Conservation (phyloP, 352 stramenopile genomes). For the Phytophthora hybrid region DNA sequence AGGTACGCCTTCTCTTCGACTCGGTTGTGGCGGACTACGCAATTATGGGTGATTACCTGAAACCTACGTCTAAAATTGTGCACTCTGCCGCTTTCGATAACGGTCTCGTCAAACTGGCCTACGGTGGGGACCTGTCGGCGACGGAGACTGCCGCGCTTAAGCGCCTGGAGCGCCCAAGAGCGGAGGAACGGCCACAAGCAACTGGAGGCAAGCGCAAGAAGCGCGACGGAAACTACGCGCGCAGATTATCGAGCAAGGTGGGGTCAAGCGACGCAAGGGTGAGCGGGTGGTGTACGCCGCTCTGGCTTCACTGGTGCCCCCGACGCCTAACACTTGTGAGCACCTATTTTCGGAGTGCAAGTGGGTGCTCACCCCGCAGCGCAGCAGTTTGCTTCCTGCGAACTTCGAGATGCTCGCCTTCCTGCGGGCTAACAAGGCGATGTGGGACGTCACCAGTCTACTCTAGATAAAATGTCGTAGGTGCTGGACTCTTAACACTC, state of each 20-base stretch:
- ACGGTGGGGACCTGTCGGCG: background rate
- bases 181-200: background rate
- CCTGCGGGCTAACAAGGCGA: background rate
- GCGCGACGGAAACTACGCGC: background rate
- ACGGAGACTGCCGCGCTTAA: background rate
- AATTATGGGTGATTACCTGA: constrained; percentile 7
- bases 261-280: background rate
- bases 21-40: constrained; percentile 28
- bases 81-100: background rate
- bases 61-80: background rate
- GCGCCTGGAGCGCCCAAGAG: background rate
- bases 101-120: background rate
- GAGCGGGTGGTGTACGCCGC: background rate
- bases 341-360: background rate
- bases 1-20: constrained; percentile 20
- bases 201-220: background rate
- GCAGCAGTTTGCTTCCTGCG: background rate
- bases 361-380: background rate
- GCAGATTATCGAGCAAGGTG: background rate
- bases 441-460: background rate
- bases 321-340: background rate
- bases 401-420: background rate
- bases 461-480: background rate
- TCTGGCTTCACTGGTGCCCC: background rate
- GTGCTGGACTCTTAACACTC: background rate